Percentiles rank a stretch among this genome's conserved stretches.
These are phyloP conservation scores for Mallotus nudiflorus DNA, from an alignment of 345 rosid species.

Conservation along the genomic window DNA sequence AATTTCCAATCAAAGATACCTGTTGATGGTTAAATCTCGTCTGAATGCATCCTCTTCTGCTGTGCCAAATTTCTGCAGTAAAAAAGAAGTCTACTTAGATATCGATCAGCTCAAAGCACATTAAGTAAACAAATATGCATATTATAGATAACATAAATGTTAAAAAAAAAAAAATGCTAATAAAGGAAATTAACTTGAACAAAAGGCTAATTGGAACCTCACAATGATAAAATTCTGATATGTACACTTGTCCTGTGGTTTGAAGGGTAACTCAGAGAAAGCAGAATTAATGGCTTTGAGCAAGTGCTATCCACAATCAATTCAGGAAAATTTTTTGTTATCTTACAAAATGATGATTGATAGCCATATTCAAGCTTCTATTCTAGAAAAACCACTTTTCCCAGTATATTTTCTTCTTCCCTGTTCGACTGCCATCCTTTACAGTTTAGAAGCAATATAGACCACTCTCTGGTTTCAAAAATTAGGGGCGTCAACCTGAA, in stretches of 20 bases:
- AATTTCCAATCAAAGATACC: conserved; percentile 45
- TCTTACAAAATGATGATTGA: background rate
- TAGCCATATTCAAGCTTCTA: background rate
- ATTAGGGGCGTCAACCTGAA: background rate
- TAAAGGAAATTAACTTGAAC: background rate
- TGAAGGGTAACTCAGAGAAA: background rate
- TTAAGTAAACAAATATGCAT: background rate
- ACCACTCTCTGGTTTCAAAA: background rate
- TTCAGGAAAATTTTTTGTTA: background rate
- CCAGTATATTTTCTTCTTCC: background rate
- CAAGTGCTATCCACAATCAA: background rate
- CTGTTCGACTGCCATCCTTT: background rate
- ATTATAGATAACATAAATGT: background rate
- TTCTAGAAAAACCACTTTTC: background rate
- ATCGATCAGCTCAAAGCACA: background rate
- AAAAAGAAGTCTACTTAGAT: background rate
- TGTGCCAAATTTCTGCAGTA: conserved; percentile 81
- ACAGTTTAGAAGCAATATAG: background rate
- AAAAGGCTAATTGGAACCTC: background rate
- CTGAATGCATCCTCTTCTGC: conserved; percentile 90
- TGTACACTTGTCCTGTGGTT: background rate
- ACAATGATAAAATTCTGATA: background rate
- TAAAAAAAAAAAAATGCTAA: background rate
- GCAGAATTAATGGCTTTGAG: background rate
- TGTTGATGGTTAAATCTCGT: conserved; percentile 92